These are phyloP conservation scores for Nicotiana rustica DNA, from an alignment of 305 asterid species.

Conservation along the genomic window DNA sequence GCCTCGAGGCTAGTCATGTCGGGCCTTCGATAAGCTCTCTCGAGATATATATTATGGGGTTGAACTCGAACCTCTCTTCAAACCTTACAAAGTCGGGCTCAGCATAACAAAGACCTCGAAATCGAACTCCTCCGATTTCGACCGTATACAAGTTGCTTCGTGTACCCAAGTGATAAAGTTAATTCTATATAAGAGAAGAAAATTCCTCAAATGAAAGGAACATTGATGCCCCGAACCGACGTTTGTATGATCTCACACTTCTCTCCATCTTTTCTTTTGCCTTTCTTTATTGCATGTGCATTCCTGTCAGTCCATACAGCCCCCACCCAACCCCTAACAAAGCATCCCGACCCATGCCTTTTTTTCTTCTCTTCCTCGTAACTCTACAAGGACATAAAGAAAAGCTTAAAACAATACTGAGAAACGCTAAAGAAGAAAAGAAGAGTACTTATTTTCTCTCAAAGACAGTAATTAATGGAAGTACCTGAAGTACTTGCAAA, in stretches of 20 bases:
- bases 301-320: not conserved
- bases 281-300: conserved; percentile 39
- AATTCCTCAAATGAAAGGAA: too few relatives aligned
- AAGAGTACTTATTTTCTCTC: not conserved
- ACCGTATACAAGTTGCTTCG: too few relatives aligned
- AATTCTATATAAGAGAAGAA: too few relatives aligned
- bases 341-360: not conserved
- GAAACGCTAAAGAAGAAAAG: not conserved
- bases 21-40: too few relatives aligned
- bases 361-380: too few relatives aligned
- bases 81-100: too few relatives aligned
- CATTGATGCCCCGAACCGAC: not conserved
- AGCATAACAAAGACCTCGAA: too few relatives aligned
- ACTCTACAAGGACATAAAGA: not conserved
- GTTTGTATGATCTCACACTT: not conserved
- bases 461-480: conserved; percentile 40
- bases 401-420: not conserved
- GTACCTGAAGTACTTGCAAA: conserved; percentile 41
- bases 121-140: too few relatives aligned
- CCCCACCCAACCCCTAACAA: not conserved
- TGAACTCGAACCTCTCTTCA: too few relatives aligned
- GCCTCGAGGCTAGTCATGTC: too few relatives aligned
- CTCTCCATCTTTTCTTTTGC: conserved; percentile 2
- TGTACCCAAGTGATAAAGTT: too few relatives aligned
- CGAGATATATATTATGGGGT: too few relatives aligned